Percentiles rank a stretch among this genome's conserved stretches.
phyloP scores from a whole-genome alignment of 768 basidiomycete genomes.

The Naematelia encephala region DNA sequence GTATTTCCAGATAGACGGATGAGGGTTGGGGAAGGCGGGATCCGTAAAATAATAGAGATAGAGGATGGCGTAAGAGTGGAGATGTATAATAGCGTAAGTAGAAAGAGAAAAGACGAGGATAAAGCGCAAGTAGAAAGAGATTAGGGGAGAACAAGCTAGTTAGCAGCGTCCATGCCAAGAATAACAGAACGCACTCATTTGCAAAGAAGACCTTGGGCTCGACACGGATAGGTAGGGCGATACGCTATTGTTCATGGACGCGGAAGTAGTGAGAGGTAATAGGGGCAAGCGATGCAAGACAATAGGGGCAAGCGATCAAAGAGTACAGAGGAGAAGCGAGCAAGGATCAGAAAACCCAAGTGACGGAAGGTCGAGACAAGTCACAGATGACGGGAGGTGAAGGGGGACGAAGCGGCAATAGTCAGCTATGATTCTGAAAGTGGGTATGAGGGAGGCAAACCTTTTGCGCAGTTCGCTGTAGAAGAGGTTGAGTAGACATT shows the following conservation, averaged over 20 bases:
- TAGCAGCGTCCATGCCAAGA: neutral
- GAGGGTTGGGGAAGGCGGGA: too few species aligned
- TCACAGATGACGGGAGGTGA: neutral
- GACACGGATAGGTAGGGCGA: slow-evolving; percentile 86
- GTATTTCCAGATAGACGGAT: too few species aligned
- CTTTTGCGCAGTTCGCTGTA: slow-evolving; percentile 84
- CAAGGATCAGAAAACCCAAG: neutral
- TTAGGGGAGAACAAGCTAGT: neutral
- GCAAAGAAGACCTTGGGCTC: slow-evolving; percentile 54
- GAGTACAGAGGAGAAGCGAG: too few species aligned
- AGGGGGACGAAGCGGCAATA: neutral
- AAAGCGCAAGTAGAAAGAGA: too few species aligned
- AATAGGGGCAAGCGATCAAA: too few species aligned
- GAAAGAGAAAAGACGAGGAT: too few species aligned
- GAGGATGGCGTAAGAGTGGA: too few species aligned
- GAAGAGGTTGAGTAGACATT: slow-evolving; percentile 97
- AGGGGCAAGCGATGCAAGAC: too few species aligned
- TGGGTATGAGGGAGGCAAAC: slow-evolving; percentile 20
- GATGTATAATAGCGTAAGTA: too few species aligned
- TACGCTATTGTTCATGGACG: slow-evolving; percentile 66
- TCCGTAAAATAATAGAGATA: too few species aligned
- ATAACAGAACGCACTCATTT: slow-evolving; percentile 45
- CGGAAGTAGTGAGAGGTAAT: too few species aligned
- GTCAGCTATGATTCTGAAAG: neutral
- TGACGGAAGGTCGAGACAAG: neutral